Evolutionary conservation across 2,329 filamentous ascomycete species (phyloP).

Genomic region (Microsporum canis): DNA sequence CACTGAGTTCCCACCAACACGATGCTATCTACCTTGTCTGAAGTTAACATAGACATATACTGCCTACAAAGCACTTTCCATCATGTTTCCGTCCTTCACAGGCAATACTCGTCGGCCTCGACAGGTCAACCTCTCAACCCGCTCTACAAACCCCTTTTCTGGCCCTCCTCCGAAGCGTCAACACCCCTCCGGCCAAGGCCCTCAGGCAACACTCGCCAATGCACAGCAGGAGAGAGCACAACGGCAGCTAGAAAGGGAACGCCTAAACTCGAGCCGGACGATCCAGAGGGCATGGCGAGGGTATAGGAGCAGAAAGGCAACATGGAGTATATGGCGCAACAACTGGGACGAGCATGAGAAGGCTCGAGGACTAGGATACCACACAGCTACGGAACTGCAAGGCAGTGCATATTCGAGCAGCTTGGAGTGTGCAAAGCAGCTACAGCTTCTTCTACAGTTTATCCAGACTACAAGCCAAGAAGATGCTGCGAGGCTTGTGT

Average conservation of each 20-base stretch:
- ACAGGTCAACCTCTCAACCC: conserved; percentile 88
- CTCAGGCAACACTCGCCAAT: conserved; percentile 67
- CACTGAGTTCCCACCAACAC: not conserved
- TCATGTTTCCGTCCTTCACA: conserved; percentile 87
- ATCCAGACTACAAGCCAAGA: conserved; percentile 42
- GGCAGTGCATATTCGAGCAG: conserved; percentile 23
- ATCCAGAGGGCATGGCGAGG: conserved; percentile 81
- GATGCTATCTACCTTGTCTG: not conserved
- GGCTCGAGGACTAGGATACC: conserved; percentile 20
- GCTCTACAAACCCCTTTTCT: conserved; percentile 67
- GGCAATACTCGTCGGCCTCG: conserved; percentile 74
- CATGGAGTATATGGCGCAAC: conserved; percentile 47
- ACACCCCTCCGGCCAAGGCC: conserved; percentile 46
- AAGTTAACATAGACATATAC: not conserved
- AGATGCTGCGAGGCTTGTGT: conserved; percentile 33
- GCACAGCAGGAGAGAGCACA: conserved; percentile 76
- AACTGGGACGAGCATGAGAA: conserved; percentile 52
- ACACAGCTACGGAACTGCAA: conserved; percentile 16
- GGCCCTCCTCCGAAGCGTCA: conserved; percentile 44
- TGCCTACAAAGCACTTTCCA: not conserved
- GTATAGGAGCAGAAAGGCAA: conserved; percentile 48
- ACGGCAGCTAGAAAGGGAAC: conserved; percentile 69
- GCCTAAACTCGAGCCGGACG: conserved; percentile 57
- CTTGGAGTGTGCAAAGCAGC: conserved; percentile 36
- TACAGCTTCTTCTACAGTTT: conserved; percentile 59